Evolutionary conservation across 768 basidiomycete genomes (phyloP), one percentile per base, ranked within the genome.

Genomic region (Lactarius psammicola): DNA sequence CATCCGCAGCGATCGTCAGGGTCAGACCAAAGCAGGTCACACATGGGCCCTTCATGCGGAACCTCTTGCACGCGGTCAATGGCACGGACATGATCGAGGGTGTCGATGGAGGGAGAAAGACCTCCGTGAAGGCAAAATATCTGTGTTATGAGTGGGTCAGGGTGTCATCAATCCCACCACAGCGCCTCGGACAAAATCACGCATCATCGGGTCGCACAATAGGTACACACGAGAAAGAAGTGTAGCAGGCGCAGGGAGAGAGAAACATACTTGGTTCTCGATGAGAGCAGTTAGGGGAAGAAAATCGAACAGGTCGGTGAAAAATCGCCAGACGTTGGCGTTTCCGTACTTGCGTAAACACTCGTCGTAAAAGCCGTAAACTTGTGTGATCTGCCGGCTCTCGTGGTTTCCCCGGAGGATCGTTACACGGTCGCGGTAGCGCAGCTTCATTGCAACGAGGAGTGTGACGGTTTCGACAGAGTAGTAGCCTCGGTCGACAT

Each of bases 41-140:
- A 99, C 97, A 99, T 99, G 23, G 97, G 97, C 3, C 97, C 97
- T 80, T 99, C 97, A 78, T 99, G 97, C 4, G 97, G 97, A 3
- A 99, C 97, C 75, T 99, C 97, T 78, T 99, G 97, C 71, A 98
- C 94, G 62, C 97, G 91, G 81, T 99, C 97, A 75, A 99, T 98
- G 57, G 94, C 89, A 68, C 97, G 93, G 69, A 99, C 96, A 74
- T 99, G 97, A 82, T 99, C 97, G 71, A 99, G 90, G 70, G 97
- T 98, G 80, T 99, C 96, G 78, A 98, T 98, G 67, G 97, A 98
- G 23, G 97, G 97, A 60, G 95, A 98, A 44, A 98, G 87, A 62
- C 96, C 95, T 54, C 96, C 96, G 75, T 98, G 95, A 63, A 98
- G 84, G 77, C 96, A 98, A 84, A 98, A 98, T 85, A 98, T 98